Conservation (phyloP, 805 yeast species). For the Pichia thaimueangensis region DNA sequence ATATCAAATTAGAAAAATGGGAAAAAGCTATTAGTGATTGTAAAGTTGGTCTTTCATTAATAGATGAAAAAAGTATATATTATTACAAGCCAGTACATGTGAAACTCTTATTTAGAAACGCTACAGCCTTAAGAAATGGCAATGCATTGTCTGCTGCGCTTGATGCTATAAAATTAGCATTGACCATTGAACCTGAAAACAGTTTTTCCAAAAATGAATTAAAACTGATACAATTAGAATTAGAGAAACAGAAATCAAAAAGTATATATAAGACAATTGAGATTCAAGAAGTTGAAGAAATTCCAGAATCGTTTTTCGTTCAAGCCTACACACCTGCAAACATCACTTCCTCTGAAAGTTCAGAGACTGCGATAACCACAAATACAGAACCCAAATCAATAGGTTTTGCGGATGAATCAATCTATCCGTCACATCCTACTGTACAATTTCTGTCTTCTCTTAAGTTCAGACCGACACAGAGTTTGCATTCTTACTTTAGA, state of each 20-base stretch:
- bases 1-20: constrained; percentile 45
- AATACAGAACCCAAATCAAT: constrained; percentile 1
- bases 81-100: constrained; percentile 22
- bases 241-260: neutral
- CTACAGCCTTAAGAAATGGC: constrained; percentile 34
- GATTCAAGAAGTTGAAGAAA: constrained; percentile 16
- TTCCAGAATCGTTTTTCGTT: constrained; percentile 17
- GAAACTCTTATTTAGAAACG: constrained; percentile 49
- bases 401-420: constrained; percentile 10
- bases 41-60: constrained; percentile 37
- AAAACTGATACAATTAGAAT: neutral
- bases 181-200: constrained; percentile 38
- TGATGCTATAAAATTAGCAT: constrained; percentile 31
- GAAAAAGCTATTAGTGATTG: constrained; percentile 45
- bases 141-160: constrained; percentile 25
- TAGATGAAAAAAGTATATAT: constrained; percentile 7
- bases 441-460: constrained; percentile 39
- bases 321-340: neutral
- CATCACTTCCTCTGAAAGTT: neutral
- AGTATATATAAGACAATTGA: neutral
- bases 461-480: constrained; percentile 18
- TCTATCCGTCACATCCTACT: constrained; percentile 44
- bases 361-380: neutral
- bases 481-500: constrained; percentile 25
- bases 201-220: constrained; percentile 31